Conservation (phyloP, 2,329 filamentous ascomycete genomes). For the Hypoxylon sp. region DNA sequence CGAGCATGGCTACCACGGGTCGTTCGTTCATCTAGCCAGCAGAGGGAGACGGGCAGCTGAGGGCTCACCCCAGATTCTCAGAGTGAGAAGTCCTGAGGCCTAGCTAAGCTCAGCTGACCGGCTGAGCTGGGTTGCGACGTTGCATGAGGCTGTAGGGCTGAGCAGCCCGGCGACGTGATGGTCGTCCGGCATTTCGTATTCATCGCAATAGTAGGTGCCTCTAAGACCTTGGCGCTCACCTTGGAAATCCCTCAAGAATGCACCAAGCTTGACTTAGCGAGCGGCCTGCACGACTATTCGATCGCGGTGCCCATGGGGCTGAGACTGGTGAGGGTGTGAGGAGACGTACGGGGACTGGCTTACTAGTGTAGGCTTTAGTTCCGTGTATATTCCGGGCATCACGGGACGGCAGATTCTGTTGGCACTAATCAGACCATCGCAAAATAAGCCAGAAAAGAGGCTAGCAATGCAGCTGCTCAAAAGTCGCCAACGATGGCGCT, state of each 20-base stretch:
- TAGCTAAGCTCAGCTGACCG: constrained; percentile 19
- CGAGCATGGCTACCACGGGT: constrained; percentile 7
- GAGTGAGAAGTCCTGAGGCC: constrained; percentile 15
- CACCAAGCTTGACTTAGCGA: not conserved
- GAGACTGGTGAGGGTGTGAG: constrained; percentile 12
- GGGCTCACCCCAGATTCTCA: constrained; percentile 17
- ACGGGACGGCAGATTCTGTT: constrained; percentile 5
- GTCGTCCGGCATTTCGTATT: constrained; percentile 19
- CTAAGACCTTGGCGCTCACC: constrained; percentile 5
- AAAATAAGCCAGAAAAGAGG: not conserved
- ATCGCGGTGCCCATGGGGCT: constrained; percentile 16
- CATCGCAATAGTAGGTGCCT: constrained; percentile 15
- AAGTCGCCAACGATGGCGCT: constrained; percentile 25
- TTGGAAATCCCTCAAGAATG: not conserved
- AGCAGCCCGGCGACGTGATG: constrained; percentile 4
- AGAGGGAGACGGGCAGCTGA: not conserved
- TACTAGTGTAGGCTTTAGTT: constrained; percentile 12
- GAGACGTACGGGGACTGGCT: constrained; percentile 9
- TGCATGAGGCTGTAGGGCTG: constrained; percentile 39
- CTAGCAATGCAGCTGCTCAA: constrained; percentile 7
- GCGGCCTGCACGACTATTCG: constrained; percentile 5
- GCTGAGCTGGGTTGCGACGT: constrained; percentile 28
- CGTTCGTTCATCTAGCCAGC: not conserved
- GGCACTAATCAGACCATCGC: constrained; percentile 2
- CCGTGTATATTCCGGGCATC: constrained; percentile 18